A percentile compares a stretch with the other conserved stretches of the same genome.
Evolutionary conservation across 2,329 filamentous ascomycete species (phyloP).

Genomic region (Colletotrichum sansevieriae): DNA sequence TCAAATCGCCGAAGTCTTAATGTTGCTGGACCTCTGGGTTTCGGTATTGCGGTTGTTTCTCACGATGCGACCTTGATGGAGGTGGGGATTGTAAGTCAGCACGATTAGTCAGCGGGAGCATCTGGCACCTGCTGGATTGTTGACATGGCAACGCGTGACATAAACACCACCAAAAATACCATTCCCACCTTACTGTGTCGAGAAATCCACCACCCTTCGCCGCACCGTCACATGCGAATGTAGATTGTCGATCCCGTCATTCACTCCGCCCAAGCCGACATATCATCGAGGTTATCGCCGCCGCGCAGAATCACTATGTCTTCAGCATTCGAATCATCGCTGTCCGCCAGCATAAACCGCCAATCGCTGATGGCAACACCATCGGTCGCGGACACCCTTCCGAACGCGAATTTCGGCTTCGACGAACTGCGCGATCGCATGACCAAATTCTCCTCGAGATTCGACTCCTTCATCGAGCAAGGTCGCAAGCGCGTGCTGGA

Average conservation of each 20-base stretch:
- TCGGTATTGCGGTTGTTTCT: too few species aligned
- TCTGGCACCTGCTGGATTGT: constrained; percentile 27
- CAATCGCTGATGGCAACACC: constrained; percentile 70
- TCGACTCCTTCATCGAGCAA: constrained; percentile 94
- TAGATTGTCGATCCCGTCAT: background rate
- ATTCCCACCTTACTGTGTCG: background rate
- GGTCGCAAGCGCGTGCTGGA: constrained; percentile 90
- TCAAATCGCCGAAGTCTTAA: too few species aligned
- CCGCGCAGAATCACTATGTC: constrained; percentile 57
- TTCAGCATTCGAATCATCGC: constrained; percentile 76
- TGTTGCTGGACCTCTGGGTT: too few species aligned
- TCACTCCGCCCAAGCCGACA: background rate
- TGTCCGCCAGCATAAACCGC: constrained; percentile 73
- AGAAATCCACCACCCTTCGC: constrained; percentile 6
- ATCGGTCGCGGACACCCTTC: constrained; percentile 82
- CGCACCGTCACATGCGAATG: constrained; percentile 19
- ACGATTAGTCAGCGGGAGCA: constrained; percentile 12
- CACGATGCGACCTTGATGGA: background rate
- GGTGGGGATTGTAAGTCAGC: background rate
- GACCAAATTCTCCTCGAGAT: constrained; percentile 89
- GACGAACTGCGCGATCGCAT: constrained; percentile 96
- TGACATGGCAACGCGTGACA: constrained; percentile 40
- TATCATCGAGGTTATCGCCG: background rate
- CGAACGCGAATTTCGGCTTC: constrained; percentile 94
- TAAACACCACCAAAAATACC: constrained; percentile 32